These are phyloP conservation scores for Cyphellophora europaea DNA, from an alignment of 2,329 filamentous ascomycete genomes.

Conservation along the genomic window DNA sequence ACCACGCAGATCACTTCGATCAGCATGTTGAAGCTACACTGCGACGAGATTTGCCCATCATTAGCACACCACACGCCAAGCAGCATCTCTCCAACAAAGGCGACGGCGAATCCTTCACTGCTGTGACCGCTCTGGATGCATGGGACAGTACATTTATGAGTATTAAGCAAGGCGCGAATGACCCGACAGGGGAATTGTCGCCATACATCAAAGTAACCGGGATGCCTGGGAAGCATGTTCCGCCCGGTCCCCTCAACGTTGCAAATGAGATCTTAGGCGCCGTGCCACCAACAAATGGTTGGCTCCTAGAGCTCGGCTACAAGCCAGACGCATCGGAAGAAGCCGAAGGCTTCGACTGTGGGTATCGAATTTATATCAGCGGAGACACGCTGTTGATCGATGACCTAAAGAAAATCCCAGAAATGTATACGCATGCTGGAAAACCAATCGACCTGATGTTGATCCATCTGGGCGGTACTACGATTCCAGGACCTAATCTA, in stretches of 20 bases:
- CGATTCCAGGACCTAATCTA: constrained; percentile 49
- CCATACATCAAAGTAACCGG: constrained; percentile 49
- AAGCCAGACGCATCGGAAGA: constrained; percentile 15
- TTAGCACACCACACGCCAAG: constrained; percentile 55
- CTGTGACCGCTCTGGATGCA: constrained; percentile 46
- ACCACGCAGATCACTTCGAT: constrained; percentile 54
- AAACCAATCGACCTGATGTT: constrained; percentile 57
- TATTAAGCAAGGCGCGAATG: constrained; percentile 17
- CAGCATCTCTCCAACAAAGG: constrained; percentile 35
- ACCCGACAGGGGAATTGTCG: constrained; percentile 13
- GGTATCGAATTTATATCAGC: constrained; percentile 57
- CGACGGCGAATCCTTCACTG: constrained; percentile 42
- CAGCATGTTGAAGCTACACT: constrained; percentile 41
- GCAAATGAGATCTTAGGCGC: constrained; percentile 40
- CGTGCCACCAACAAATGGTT: constrained; percentile 55
- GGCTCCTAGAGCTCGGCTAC: constrained; percentile 55
- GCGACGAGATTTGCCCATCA: constrained; percentile 48
- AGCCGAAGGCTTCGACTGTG: constrained; percentile 29
- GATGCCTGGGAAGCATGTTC: constrained; percentile 58
- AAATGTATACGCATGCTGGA: constrained; percentile 37
- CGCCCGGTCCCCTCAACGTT: constrained; percentile 31
- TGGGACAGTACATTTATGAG: constrained; percentile 45
- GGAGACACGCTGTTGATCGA: constrained; percentile 56
- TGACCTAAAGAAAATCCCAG: constrained; percentile 52
- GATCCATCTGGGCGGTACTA: constrained; percentile 57